Conservation (phyloP, 345 rosid genomes). For the Aquilaria sinensis region DNA sequence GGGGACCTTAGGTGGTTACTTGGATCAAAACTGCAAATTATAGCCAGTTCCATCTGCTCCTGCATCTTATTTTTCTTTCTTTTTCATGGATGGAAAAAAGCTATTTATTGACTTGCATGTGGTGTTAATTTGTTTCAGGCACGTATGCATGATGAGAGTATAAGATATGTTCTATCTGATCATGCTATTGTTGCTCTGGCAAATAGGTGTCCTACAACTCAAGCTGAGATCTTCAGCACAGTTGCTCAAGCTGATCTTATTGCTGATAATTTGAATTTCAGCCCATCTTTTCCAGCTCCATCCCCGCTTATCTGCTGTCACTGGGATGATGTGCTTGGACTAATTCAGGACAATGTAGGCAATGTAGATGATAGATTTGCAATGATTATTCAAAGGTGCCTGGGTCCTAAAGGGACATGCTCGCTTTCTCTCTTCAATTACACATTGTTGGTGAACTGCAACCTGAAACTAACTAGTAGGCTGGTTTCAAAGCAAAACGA, state of each 20-base stretch:
- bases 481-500: slow-evolving; percentile 46
- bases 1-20: too few relatives aligned
- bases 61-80: too few relatives aligned
- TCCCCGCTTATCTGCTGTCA: slow-evolving; percentile 71
- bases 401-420: slow-evolving; percentile 75
- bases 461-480: slow-evolving; percentile 29
- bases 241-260: slow-evolving; percentile 55
- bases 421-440: slow-evolving; percentile 67
- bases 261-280: slow-evolving; percentile 36
- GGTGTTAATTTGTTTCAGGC: slow-evolving; percentile 48
- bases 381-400: slow-evolving; percentile 52
- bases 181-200: slow-evolving; percentile 71
- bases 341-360: slow-evolving; percentile 36
- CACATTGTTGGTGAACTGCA: slow-evolving; percentile 50
- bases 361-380: slow-evolving; percentile 39
- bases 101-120: slow-evolving; percentile 10
- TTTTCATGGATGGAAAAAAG: not conserved
- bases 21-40: too few relatives aligned
- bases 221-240: slow-evolving; percentile 35
- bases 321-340: slow-evolving; percentile 40
- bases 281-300: slow-evolving; percentile 44
- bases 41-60: too few relatives aligned
- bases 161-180: slow-evolving; percentile 74
- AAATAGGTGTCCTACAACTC: slow-evolving; percentile 34
- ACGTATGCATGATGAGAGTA: slow-evolving; percentile 92